Conservation (phyloP, 495 filamentous ascomycete species). For the Penicillium robsamsonii region DNA sequence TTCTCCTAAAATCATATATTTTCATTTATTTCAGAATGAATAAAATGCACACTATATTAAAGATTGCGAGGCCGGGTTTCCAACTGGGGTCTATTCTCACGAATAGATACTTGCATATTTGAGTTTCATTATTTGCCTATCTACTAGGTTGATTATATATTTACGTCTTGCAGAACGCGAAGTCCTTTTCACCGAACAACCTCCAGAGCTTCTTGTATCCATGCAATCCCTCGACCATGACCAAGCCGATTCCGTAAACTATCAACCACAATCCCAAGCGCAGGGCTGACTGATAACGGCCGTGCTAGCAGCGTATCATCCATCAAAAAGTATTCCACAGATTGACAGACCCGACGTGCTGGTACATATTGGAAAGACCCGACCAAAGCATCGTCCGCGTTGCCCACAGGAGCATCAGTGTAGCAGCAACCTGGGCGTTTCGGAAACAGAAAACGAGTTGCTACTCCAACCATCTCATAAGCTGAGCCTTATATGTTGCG, state of each 20-base stretch:
- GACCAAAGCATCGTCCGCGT: constrained; percentile 26
- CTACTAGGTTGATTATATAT: not conserved
- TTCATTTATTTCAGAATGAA: not conserved
- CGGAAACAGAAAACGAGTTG: constrained; percentile 28
- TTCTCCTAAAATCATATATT: not conserved
- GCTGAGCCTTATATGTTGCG: too few species aligned
- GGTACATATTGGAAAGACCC: constrained; percentile 23
- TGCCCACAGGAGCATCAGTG: constrained; percentile 37
- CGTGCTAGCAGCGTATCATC: constrained; percentile 18
- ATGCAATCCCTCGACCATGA: constrained; percentile 6
- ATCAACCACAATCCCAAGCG: constrained; percentile 19
- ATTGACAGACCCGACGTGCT: constrained; percentile 31
- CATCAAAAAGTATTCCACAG: constrained; percentile 29
- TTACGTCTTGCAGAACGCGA: not conserved
- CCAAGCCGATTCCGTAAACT: constrained; percentile 4
- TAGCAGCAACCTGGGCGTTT: constrained; percentile 23
- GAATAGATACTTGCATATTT: too few species aligned
- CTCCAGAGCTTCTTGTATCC: constrained; percentile 7
- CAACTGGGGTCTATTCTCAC: too few species aligned
- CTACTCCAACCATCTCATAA: too few species aligned
- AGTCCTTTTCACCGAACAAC: constrained; percentile 8
- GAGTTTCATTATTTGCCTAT: too few species aligned
- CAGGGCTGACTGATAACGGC: constrained; percentile 13
- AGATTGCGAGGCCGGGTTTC: too few species aligned
- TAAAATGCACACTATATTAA: too few species aligned